Evolutionary conservation across 2,329 filamentous ascomycete genomes (phyloP).

Genomic region (Cercospora zeina): DNA sequence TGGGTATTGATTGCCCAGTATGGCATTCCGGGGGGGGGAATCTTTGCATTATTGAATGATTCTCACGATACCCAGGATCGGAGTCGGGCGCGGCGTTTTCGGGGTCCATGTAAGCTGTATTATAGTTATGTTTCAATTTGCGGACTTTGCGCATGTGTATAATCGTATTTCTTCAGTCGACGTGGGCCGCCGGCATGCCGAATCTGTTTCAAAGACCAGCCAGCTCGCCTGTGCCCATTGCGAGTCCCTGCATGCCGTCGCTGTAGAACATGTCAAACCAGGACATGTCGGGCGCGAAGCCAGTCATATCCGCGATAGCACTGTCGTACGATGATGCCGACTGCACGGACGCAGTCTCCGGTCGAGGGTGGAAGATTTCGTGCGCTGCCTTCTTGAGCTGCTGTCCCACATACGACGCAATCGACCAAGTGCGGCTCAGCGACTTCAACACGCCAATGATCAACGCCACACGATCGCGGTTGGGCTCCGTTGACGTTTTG

Average conservation of each 20-base stretch:
- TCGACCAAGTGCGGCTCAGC: conserved; percentile 69
- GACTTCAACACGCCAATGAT: conserved; percentile 74
- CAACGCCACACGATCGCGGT: conserved; percentile 68
- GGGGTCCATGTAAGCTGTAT: neutral
- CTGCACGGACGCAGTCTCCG: conserved; percentile 13
- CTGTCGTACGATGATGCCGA: conserved; percentile 24
- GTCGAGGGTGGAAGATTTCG: conserved; percentile 53
- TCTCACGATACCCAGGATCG: conserved; percentile 17
- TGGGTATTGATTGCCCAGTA: neutral
- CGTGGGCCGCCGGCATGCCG: neutral
- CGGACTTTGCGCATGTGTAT: neutral
- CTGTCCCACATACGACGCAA: conserved; percentile 66
- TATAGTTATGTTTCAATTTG: neutral
- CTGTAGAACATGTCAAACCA: conserved; percentile 32
- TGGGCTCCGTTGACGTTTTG: conserved; percentile 65
- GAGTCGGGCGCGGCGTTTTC: conserved; percentile 6
- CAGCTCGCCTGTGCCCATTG: conserved; percentile 12
- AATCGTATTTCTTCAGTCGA: neutral
- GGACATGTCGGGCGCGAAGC: conserved; percentile 23
- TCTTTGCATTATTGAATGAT: conserved; percentile 6
- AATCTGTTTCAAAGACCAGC: conserved; percentile 6
- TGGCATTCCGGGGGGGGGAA: neutral
- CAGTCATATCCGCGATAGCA: conserved; percentile 19
- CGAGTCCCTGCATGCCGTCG: conserved; percentile 19
- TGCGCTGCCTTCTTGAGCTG: conserved; percentile 75